Conservation (phyloP, 2,329 filamentous ascomycete genomes). For the Diaporthe capsici region DNA sequence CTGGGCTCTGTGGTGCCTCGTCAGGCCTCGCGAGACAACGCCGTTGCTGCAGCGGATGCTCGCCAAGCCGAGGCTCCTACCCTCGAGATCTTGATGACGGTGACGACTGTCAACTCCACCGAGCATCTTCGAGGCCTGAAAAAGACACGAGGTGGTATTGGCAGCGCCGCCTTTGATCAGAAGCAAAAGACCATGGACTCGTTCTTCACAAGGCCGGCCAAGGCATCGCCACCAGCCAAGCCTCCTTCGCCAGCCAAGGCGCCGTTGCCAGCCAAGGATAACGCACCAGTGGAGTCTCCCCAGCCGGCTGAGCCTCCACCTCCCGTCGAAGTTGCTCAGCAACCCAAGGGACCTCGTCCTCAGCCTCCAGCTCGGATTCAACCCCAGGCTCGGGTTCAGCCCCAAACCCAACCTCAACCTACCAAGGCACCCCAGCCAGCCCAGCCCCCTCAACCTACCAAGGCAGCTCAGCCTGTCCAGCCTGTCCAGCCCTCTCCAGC, state of each 20-base stretch:
- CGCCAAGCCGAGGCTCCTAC: background rate
- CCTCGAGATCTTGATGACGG: constrained; percentile 49
- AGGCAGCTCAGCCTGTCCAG: background rate
- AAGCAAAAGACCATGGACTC: constrained; percentile 81
- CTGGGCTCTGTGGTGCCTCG: background rate
- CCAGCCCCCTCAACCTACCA: background rate
- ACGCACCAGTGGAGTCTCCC: background rate
- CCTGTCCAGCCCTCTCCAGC: background rate
- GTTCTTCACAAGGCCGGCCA: constrained; percentile 73
- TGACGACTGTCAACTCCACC: constrained; percentile 77
- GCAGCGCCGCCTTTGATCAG: constrained; percentile 81
- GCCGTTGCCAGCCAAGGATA: background rate
- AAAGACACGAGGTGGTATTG: constrained; percentile 86
- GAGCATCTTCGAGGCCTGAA: constrained; percentile 81
- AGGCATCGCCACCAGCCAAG: constrained; percentile 60
- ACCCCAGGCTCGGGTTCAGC: background rate
- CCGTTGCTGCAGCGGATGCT: background rate
- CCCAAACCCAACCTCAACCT: background rate
- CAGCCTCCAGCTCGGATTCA: background rate
- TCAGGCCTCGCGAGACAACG: background rate
- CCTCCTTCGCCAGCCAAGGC: constrained; percentile 6
- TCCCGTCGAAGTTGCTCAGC: background rate
- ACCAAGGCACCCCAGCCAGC: background rate
- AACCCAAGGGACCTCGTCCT: constrained; percentile 16
- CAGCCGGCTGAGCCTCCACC: background rate